These are phyloP conservation scores for Lagenaria siceraria DNA, from an alignment of 306 rosid species.

Conservation along the genomic window DNA sequence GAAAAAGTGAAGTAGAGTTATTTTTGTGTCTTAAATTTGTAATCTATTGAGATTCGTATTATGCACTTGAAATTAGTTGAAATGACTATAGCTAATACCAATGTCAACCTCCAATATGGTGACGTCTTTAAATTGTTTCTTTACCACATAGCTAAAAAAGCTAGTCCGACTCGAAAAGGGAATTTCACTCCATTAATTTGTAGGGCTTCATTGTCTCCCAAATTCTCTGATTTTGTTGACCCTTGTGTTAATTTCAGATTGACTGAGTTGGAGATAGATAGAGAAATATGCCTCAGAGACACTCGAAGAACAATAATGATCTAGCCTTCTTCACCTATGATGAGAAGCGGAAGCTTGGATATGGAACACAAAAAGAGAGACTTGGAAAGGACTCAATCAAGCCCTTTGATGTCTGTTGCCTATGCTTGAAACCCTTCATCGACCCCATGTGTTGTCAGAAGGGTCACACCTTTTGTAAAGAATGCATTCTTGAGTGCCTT, in stretches of 20 bases:
- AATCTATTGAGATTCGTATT: too few relatives aligned
- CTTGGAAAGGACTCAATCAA: conserved; percentile 84
- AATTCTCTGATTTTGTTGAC: background rate
- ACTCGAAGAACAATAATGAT: conserved; percentile 96
- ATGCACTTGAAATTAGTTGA: too few relatives aligned
- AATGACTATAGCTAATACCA: background rate
- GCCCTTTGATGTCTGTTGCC: conserved; percentile 89
- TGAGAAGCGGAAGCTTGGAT: conserved; percentile 84
- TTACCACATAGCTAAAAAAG: background rate
- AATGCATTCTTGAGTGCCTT: conserved; percentile 79
- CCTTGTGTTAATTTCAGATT: background rate
- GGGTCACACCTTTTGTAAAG: conserved; percentile 88
- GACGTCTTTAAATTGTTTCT: background rate
- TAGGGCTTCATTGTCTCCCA: conserved; percentile 1
- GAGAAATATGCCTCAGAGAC: conserved; percentile 81
- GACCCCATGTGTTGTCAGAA: conserved; percentile 78
- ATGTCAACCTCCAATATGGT: background rate
- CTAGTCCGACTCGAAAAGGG: background rate
- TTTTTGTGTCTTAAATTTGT: too few relatives aligned
- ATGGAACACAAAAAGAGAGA: conserved; percentile 94
- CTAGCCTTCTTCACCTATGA: conserved; percentile 98
- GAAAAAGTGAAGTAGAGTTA: too few relatives aligned
- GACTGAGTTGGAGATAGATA: background rate
- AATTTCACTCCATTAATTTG: background rate
- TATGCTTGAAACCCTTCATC: conserved; percentile 84